These are phyloP conservation scores for Coleophoma crateriformis DNA, from an alignment of 2,329 filamentous ascomycete genomes.

Conservation along the genomic window DNA sequence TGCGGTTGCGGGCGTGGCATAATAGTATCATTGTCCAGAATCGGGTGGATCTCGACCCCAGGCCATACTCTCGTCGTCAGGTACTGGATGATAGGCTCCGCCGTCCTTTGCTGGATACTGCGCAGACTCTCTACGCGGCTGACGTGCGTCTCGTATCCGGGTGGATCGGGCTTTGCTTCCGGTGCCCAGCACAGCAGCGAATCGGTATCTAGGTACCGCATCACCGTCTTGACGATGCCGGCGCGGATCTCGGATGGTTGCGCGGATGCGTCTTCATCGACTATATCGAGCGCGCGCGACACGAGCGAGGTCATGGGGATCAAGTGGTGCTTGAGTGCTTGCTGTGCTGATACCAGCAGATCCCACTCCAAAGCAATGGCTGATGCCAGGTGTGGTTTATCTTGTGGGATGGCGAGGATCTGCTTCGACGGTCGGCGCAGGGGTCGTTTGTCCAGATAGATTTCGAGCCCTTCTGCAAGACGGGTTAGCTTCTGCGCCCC, in stretches of 20 bases:
- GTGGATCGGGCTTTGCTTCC: slow-evolving; percentile 40
- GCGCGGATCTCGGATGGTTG: slow-evolving; percentile 45
- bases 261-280: slow-evolving; percentile 50
- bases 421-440: slow-evolving; percentile 74
- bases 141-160: slow-evolving; percentile 37
- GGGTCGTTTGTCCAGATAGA: slow-evolving; percentile 73
- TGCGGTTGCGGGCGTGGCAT: slow-evolving; percentile 68
- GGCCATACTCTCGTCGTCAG: slow-evolving; percentile 76
- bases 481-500: slow-evolving; percentile 4
- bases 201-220: slow-evolving; percentile 89
- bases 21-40: slow-evolving; percentile 75
- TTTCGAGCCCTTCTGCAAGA: slow-evolving; percentile 31
- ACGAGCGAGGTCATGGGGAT: slow-evolving; percentile 85
- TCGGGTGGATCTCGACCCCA: slow-evolving; percentile 70
- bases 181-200: slow-evolving; percentile 87
- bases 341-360: slow-evolving; percentile 70
- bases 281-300: slow-evolving; percentile 79
- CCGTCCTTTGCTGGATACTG: slow-evolving; percentile 63
- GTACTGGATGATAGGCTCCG: slow-evolving; percentile 66
- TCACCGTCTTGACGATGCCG: slow-evolving; percentile 59
- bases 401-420: slow-evolving; percentile 64
- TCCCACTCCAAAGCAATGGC: slow-evolving; percentile 95
- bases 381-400: slow-evolving; percentile 76
- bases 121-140: slow-evolving; percentile 54
- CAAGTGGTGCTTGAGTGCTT: slow-evolving; percentile 79